phyloP scores from a whole-genome alignment of 2,329 filamentous ascomycete species.

The Myriangium duriaei region DNA sequence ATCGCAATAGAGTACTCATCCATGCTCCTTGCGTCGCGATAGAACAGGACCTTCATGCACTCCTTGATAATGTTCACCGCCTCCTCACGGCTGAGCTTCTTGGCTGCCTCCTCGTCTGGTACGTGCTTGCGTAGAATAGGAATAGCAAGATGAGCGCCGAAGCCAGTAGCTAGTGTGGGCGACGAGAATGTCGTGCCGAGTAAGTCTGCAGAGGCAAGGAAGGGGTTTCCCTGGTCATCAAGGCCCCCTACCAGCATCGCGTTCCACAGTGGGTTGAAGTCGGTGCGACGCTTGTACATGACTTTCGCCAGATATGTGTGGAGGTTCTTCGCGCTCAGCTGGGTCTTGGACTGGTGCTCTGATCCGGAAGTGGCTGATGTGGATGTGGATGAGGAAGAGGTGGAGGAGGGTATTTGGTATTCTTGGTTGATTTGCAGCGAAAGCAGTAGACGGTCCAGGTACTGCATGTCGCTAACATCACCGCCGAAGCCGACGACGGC shows the following conservation, averaged over 20 bases:
- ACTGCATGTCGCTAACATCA: conserved; percentile 98
- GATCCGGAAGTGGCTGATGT: not conserved
- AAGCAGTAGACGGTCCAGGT: conserved; percentile 81
- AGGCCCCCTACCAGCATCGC: conserved; percentile 82
- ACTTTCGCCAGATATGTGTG: conserved; percentile 95
- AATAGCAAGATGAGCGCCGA: conserved; percentile 82
- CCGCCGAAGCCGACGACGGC: conserved; percentile 88
- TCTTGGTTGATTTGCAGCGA: conserved; percentile 81
- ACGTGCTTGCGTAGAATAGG: conserved; percentile 77
- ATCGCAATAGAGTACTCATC: conserved; percentile 87
- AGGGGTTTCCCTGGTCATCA: conserved; percentile 66
- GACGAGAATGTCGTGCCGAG: conserved; percentile 83
- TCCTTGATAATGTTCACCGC: conserved; percentile 74
- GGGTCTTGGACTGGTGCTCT: conserved; percentile 13
- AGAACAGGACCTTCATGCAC: conserved; percentile 97
- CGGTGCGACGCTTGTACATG: conserved; percentile 84
- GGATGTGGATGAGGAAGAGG: conserved; percentile 24
- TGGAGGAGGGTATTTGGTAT: conserved; percentile 47
- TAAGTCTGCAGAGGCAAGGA: conserved; percentile 83
- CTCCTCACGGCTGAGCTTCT: conserved; percentile 59
- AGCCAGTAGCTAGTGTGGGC: conserved; percentile 84
- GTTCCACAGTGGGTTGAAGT: conserved; percentile 98
- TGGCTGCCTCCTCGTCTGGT: conserved; percentile 68
- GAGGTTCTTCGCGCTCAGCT: conserved; percentile 79
- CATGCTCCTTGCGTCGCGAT: conserved; percentile 85